phyloP scores from a whole-genome alignment of 345 rosid species.

The Bruguiera sexangula region DNA sequence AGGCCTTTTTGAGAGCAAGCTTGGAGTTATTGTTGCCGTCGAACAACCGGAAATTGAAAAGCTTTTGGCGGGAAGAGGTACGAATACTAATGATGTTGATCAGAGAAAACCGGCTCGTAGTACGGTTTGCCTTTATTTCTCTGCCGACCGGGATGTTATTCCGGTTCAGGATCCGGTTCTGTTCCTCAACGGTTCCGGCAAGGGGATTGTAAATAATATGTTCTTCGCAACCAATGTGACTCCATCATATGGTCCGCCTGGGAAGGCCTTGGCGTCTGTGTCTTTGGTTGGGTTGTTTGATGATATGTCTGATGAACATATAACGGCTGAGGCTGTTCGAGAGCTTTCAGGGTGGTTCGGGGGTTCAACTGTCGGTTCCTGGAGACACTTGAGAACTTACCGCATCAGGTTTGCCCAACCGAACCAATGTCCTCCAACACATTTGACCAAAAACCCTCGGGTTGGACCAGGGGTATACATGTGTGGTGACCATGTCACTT shows the following conservation, averaged over 20 bases:
- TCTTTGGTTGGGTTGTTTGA: slow-evolving; percentile 70
- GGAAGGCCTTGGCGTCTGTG: slow-evolving; percentile 67
- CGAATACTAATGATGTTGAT: slow-evolving; percentile 20
- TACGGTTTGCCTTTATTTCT: slow-evolving; percentile 75
- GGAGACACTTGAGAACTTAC: slow-evolving; percentile 78
- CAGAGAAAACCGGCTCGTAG: slow-evolving; percentile 45
- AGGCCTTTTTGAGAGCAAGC: slow-evolving; percentile 42
- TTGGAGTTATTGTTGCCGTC: slow-evolving; percentile 78
- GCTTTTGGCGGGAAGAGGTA: slow-evolving; percentile 48
- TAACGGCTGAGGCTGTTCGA: slow-evolving; percentile 40
- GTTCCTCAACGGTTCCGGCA: slow-evolving; percentile 69
- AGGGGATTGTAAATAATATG: slow-evolving; percentile 89
- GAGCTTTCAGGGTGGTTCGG: slow-evolving; percentile 81
- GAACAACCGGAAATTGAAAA: slow-evolving; percentile 60
- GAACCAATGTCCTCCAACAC: slow-evolving; percentile 75
- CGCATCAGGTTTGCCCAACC: slow-evolving; percentile 75
- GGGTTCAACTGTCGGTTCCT: slow-evolving; percentile 43
- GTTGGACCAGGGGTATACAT: slow-evolving; percentile 45
- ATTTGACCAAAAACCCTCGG: slow-evolving; percentile 51
- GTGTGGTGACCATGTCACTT: slow-evolving; percentile 75
- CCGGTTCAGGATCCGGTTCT: slow-evolving; percentile 72
- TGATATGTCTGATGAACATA: slow-evolving; percentile 46
- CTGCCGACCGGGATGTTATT: slow-evolving; percentile 45
- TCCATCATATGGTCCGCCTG: slow-evolving; percentile 62
- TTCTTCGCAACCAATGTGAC: slow-evolving; percentile 84